Conservation (phyloP, 352 stramenopile species). For the Phytophthora fragariaefolia region DNA sequence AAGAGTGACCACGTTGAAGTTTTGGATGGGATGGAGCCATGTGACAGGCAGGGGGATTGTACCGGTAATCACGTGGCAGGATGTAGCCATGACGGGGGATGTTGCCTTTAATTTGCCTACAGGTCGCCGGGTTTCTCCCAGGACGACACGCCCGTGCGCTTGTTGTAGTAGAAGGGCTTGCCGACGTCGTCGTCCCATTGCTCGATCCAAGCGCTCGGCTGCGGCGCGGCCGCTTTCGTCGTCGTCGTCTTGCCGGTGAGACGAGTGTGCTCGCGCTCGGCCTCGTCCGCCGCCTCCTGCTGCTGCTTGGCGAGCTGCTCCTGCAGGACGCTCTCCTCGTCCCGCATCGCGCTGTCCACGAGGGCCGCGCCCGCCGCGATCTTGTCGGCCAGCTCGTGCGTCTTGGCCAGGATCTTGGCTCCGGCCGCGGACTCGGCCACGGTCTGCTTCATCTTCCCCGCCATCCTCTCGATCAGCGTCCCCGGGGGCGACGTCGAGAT, state of each 20-base stretch:
- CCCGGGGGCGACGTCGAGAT: constrained; percentile 39
- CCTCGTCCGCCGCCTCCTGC: constrained; percentile 42
- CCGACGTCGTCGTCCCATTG: constrained; percentile 78
- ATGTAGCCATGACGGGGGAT: constrained; percentile 1
- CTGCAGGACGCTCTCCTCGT: constrained; percentile 67
- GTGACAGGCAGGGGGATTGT: too few species aligned
- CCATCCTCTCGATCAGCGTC: constrained; percentile 68
- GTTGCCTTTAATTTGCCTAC: constrained; percentile 17
- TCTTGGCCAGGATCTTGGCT: constrained; percentile 71
- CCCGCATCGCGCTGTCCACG: constrained; percentile 71
- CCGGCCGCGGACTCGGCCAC: constrained; percentile 65
- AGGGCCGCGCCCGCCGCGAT: constrained; percentile 67
- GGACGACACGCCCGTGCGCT: constrained; percentile 77
- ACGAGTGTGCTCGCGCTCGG: constrained; percentile 13
- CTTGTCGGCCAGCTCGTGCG: constrained; percentile 71
- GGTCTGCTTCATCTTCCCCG: constrained; percentile 65
- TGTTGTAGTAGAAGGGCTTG: constrained; percentile 91
- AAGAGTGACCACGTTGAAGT: constrained; percentile 13
- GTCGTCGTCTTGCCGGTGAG: constrained; percentile 42
- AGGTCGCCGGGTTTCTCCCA: constrained; percentile 84
- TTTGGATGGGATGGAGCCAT: constrained; percentile 4
- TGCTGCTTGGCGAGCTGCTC: constrained; percentile 68
- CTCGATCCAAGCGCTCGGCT: constrained; percentile 66
- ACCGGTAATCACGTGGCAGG: too few species aligned
- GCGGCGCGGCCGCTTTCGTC: constrained; percentile 21